Percentiles rank a stretch among this genome's conserved stretches.
phyloP scores from a whole-genome alignment of 2,329 filamentous ascomycete species.

The Aspergillus sp. region DNA sequence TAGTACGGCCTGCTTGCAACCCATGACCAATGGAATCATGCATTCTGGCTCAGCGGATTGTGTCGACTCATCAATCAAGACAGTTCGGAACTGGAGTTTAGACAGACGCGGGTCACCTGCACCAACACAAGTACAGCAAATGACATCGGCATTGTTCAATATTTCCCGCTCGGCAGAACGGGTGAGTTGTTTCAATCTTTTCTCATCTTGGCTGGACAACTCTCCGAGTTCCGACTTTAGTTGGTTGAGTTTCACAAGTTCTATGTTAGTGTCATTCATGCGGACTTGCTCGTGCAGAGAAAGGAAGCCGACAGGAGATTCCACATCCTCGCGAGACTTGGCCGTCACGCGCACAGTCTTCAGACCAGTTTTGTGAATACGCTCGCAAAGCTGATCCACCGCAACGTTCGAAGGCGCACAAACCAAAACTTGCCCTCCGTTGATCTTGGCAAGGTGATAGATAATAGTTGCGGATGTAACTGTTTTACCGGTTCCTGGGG shows the following conservation, averaged over 20 bases:
- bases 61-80: conserved; percentile 95
- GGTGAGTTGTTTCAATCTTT: conserved; percentile 95
- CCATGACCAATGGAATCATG: conserved; percentile 94
- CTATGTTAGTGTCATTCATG: conserved; percentile 92
- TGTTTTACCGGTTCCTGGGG: conserved; percentile 94
- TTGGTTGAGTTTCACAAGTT: conserved; percentile 84
- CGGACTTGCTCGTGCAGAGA: conserved; percentile 95
- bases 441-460: conserved; percentile 93
- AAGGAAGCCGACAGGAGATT: conserved; percentile 93
- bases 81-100: conserved; percentile 97
- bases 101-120: conserved; percentile 89
- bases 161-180: conserved; percentile 93
- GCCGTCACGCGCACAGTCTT: conserved; percentile 98
- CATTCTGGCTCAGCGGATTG: conserved; percentile 97
- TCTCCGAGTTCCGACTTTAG: conserved; percentile 89
- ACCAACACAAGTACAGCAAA: conserved; percentile 97
- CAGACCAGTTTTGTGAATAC: conserved; percentile 85
- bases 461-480: conserved; percentile 98
- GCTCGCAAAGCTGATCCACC: conserved; percentile 95
- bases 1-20: conserved; percentile 97
- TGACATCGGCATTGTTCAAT: conserved; percentile 87
- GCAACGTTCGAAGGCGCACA: conserved; percentile 98
- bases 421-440: conserved; percentile 86
- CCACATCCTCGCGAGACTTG: conserved; percentile 96
- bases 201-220: conserved; percentile 90